A percentile compares a stretch with the other conserved stretches of the same genome.
Conservation (phyloP, 2,329 filamentous ascomycete species). For the Aspergillaceae sp. region DNA sequence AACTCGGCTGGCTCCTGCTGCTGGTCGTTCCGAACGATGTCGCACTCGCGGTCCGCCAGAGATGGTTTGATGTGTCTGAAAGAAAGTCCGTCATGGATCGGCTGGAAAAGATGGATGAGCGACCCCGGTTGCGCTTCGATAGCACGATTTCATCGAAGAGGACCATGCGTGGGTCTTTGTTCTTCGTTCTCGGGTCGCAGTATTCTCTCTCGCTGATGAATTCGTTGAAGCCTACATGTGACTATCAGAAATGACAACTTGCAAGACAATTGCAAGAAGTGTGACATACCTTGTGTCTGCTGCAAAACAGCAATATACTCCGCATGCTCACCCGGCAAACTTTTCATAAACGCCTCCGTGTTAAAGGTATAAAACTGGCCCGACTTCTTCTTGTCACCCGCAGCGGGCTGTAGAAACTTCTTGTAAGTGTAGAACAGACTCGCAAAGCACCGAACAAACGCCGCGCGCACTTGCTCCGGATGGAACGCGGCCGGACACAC, state of each 20-base stretch:
- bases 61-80: constrained; percentile 54
- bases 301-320: constrained; percentile 56
- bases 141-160: constrained; percentile 59
- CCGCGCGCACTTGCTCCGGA: constrained; percentile 57
- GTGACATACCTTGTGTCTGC: constrained; percentile 51
- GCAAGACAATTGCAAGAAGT: not conserved
- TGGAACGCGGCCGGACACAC: constrained; percentile 60
- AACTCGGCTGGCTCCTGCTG: constrained; percentile 38
- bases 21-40: constrained; percentile 44
- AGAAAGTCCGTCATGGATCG: constrained; percentile 47
- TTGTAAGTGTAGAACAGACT: constrained; percentile 62
- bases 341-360: constrained; percentile 57
- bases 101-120: constrained; percentile 47
- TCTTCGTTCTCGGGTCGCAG: constrained; percentile 37
- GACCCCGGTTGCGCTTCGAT: constrained; percentile 55
- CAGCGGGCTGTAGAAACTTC: constrained; percentile 52
- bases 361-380: constrained; percentile 58
- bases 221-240: constrained; percentile 47
- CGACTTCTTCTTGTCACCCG: constrained; percentile 53
- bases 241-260: constrained; percentile 8
- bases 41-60: constrained; percentile 55
- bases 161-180: constrained; percentile 49
- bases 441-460: constrained; percentile 61
- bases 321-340: constrained; percentile 54
- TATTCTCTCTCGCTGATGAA: constrained; percentile 57